phyloP scores from a whole-genome alignment of 1,284 basidiomycete species.

The Cryptococcus wingfieldii region DNA sequence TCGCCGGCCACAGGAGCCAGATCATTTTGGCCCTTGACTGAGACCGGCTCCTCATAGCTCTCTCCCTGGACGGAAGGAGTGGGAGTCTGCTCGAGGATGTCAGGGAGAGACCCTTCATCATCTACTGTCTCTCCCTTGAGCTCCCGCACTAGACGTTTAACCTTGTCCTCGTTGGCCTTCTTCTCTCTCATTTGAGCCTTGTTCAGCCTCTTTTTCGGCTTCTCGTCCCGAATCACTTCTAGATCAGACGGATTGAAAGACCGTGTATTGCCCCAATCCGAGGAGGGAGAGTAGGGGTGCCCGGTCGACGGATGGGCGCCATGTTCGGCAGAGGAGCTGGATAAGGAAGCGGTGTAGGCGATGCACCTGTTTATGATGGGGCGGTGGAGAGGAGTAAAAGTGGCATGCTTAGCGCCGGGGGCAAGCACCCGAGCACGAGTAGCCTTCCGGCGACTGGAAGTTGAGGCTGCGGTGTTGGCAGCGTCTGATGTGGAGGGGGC shows the following conservation, averaged over 20 bases:
- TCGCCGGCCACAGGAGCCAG: background rate
- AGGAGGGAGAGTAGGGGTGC: constrained; percentile 31
- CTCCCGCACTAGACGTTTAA: background rate
- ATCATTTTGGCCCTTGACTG: background rate
- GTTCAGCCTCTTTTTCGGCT: constrained; percentile 2
- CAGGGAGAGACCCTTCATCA: background rate
- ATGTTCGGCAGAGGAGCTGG: constrained; percentile 1
- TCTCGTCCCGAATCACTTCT: constrained; percentile 16
- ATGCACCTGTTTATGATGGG: constrained; percentile 34
- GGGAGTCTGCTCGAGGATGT: background rate
- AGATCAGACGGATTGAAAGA: constrained; percentile 28
- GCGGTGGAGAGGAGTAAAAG: constrained; percentile 27
- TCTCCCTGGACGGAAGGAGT: background rate
- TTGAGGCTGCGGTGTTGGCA: background rate
- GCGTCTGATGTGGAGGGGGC: background rate
- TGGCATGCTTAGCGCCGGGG: constrained; percentile 1
- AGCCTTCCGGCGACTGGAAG: background rate
- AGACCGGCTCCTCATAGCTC: background rate
- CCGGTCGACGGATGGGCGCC: background rate
- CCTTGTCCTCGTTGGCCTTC: background rate
- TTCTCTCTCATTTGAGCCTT: constrained; percentile 23
- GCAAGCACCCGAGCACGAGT: constrained; percentile 5
- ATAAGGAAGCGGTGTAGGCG: constrained; percentile 6
- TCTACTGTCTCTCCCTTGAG: background rate
- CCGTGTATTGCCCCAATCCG: constrained; percentile 32